Evolutionary conservation across 1,284 basidiomycete genomes (phyloP), one percentile per base, ranked within the genome.

Genomic region (Naganishia cerealis): DNA sequence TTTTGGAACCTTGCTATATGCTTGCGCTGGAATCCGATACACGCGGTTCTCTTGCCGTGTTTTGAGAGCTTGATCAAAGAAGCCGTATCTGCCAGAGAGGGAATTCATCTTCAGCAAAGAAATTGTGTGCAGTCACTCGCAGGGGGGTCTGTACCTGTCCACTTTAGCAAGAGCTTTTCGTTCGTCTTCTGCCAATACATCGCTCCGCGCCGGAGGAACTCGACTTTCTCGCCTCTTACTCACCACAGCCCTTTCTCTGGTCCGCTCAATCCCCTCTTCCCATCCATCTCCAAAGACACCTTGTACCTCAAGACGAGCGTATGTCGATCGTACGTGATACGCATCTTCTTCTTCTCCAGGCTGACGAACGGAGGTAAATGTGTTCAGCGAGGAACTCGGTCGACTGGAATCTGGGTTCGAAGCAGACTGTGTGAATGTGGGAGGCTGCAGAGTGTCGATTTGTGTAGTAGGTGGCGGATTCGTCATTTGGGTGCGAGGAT

Each of bases 201-300:
- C 74, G 1, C 68, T 70, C 59, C 85, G 57, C 5, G 63, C 79
- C 77, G 70, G 82, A 84, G 70, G 80, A 83, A 80, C 13, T 82
- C 85, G 12, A 88, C 74, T 3, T 87, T 86, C 58, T 71, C 72
- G 62, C 38, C 79, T 69, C 42, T 75, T 73, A 13, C 70, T 71
- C 1, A 71, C 65, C 15, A 70, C 72, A 18, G 89, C 82, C 59
- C 90, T 86, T n/a, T 92, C 92, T 67, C 93, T 85, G n/a, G 92
- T 96, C 50, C 92, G 86, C 81, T 96, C 93, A 16, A 93, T 84
- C 43, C 93, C 93, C 73, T 94, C 92, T 73, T 90, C 89, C 81
- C 88, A 92, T 0, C 93, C 93, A 77, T 96, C 93, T 3, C 93
- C 93, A 75, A 87, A 90, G 38, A 96, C 93, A 24, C 93, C 93